phyloP scores from a whole-genome alignment of 1,284 basidiomycete genomes.

The Pyrrhoderma lamaoense region DNA sequence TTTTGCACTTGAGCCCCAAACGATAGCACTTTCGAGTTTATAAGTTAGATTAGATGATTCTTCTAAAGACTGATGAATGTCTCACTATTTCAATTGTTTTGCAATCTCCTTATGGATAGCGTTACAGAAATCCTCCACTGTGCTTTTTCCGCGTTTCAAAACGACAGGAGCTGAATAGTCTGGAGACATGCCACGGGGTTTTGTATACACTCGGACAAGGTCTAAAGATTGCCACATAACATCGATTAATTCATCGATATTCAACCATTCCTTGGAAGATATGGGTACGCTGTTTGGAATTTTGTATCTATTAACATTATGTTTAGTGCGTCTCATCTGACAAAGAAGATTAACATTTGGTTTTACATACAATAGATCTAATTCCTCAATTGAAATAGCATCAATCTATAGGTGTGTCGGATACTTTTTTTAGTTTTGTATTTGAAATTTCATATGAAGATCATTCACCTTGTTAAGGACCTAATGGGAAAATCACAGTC shows the following conservation, averaged over 20 bases:
- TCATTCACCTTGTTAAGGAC: constrained; percentile 65
- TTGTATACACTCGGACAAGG: constrained; percentile 91
- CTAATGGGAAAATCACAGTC: constrained; percentile 31
- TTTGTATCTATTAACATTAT: constrained; percentile 54
- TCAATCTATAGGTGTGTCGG: constrained; percentile 66
- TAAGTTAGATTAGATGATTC: constrained; percentile 12
- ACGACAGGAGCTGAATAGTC: constrained; percentile 84
- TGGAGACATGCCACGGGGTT: constrained; percentile 85
- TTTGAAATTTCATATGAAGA: background rate
- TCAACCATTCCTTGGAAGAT: constrained; percentile 91
- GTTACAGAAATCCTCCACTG: constrained; percentile 90
- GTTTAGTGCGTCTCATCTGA: constrained; percentile 1
- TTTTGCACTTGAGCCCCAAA: constrained; percentile 94
- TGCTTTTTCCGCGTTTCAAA: constrained; percentile 64
- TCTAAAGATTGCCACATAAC: constrained; percentile 88
- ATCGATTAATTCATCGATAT: constrained; percentile 91
- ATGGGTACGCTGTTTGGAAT: constrained; percentile 96
- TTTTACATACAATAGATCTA: constrained; percentile 80
- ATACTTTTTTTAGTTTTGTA: background rate
- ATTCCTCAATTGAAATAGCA: constrained; percentile 96
- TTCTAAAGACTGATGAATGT: constrained; percentile 12
- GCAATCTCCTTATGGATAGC: constrained; percentile 88
- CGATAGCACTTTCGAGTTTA: constrained; percentile 58
- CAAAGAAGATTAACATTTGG: too few species aligned
- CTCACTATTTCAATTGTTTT: constrained; percentile 88